Percentiles rank a stretch among this genome's conserved stretches.
Evolutionary conservation across 2,329 filamentous ascomycete species (phyloP).

Genomic region (Fusarium neocosmosporiellum): DNA sequence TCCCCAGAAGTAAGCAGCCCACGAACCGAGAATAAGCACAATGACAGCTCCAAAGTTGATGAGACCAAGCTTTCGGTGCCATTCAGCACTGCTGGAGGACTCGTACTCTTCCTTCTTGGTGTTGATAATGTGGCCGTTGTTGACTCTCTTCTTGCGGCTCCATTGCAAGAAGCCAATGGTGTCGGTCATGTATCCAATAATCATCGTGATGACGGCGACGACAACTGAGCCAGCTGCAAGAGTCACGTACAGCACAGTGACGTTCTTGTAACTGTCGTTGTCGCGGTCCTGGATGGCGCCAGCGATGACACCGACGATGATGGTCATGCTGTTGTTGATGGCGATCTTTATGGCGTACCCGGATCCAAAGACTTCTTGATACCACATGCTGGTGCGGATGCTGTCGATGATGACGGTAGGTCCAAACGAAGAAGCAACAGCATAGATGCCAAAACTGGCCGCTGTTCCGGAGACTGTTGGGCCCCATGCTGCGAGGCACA

Average conservation of each 20-base stretch:
- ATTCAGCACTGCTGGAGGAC: slow-evolving; percentile 44
- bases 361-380: slow-evolving; percentile 69
- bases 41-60: slow-evolving; percentile 57
- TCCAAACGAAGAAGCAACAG: slow-evolving; percentile 65
- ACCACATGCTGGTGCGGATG: slow-evolving; percentile 69
- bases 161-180: slow-evolving; percentile 65
- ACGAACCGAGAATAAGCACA: slow-evolving; percentile 61
- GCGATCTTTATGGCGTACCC: slow-evolving; percentile 71
- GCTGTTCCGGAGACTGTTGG: slow-evolving; percentile 62
- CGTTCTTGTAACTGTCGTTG: slow-evolving; percentile 65
- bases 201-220: slow-evolving; percentile 55
- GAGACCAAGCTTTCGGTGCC: slow-evolving; percentile 56
- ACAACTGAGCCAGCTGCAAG: slow-evolving; percentile 61
- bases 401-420: slow-evolving; percentile 70
- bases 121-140: slow-evolving; percentile 56
- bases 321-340: slow-evolving; percentile 72
- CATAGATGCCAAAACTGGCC: slow-evolving; percentile 69
- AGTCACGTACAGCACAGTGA: slow-evolving; percentile 66
- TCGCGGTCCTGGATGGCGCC: slow-evolving; percentile 70
- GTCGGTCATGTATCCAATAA: slow-evolving; percentile 51
- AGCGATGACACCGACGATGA: slow-evolving; percentile 67
- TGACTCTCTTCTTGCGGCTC: slow-evolving; percentile 64
- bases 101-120: slow-evolving; percentile 56
- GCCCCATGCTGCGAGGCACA: slow-evolving; percentile 66
- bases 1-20: slow-evolving; percentile 71